Evolutionary conservation across 768 basidiomycete species (phyloP).

Genomic region (Suillus bovinus): DNA sequence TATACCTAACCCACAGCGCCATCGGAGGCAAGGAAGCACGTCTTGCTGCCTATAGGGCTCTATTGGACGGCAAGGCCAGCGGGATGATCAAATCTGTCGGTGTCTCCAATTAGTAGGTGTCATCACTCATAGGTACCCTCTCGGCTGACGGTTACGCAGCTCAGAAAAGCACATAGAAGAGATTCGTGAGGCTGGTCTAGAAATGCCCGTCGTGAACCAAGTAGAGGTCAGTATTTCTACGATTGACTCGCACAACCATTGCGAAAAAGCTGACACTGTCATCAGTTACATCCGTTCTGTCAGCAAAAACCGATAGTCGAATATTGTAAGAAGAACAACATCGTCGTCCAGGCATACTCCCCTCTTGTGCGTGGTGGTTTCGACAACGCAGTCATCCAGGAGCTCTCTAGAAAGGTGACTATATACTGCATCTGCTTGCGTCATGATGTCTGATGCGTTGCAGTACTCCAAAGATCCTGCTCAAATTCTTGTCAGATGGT

Average conservation of each 20-base stretch:
- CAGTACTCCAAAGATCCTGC: constrained; percentile 60
- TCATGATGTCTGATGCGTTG: not conserved
- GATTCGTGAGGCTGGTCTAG: constrained; percentile 57
- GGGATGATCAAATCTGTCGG: constrained; percentile 67
- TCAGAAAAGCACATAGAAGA: constrained; percentile 68
- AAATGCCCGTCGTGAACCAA: constrained; percentile 70
- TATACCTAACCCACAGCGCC: constrained; percentile 73
- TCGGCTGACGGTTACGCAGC: constrained; percentile 33
- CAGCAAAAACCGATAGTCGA: constrained; percentile 38
- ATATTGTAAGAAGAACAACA: constrained; percentile 37
- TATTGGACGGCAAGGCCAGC: constrained; percentile 52
- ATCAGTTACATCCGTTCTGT: constrained; percentile 34
- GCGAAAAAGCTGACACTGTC: not conserved
- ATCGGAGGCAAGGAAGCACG: constrained; percentile 55
- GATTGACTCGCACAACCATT: not conserved
- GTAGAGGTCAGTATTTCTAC: constrained; percentile 52
- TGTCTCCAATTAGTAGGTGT: constrained; percentile 71
- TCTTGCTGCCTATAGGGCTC: constrained; percentile 65
- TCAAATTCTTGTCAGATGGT: constrained; percentile 86
- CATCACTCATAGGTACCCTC: not conserved
- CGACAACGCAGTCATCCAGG: constrained; percentile 49
- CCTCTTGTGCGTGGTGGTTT: constrained; percentile 37
- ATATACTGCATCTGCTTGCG: not conserved
- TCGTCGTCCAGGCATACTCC: constrained; percentile 42
- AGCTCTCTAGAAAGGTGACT: constrained; percentile 54